phyloP scores from a whole-genome alignment of 164 flowering plant species.

The Saururus chinensis region DNA sequence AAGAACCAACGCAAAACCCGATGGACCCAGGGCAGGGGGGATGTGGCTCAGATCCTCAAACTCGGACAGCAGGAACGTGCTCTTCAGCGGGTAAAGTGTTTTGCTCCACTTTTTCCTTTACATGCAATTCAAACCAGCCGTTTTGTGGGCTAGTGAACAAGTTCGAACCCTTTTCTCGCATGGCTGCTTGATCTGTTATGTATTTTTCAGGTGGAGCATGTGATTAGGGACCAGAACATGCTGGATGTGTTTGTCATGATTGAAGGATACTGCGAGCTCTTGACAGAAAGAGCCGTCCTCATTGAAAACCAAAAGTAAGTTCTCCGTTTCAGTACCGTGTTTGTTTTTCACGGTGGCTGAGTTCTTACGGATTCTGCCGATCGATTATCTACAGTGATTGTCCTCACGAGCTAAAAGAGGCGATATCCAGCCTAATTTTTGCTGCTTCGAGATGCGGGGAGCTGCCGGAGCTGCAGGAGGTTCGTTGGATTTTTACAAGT shows the following conservation, averaged over 20 bases:
- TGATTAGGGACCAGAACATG: slow-evolving; percentile 69
- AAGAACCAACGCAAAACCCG: slow-evolving; percentile 61
- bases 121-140: not conserved
- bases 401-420: slow-evolving; percentile 75
- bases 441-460: slow-evolving; percentile 84
- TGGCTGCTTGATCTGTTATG: not conserved
- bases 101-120: slow-evolving; percentile 18
- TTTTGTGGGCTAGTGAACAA: no score
- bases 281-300: slow-evolving; percentile 26
- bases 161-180: not conserved
- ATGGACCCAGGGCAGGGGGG: slow-evolving; percentile 39
- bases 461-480: slow-evolving; percentile 74
- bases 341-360: not conserved
- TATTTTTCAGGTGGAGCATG: slow-evolving; percentile 45
- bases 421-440: slow-evolving; percentile 46
- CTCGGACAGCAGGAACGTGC: slow-evolving; percentile 61
- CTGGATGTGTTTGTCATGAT: slow-evolving; percentile 43
- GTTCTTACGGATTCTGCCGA: not conserved
- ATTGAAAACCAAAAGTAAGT: slow-evolving; percentile 29
- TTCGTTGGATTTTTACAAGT: slow-evolving; percentile 41
- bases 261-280: slow-evolving; percentile 42
- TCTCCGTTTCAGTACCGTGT: not conserved
- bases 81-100: slow-evolving; percentile 46
- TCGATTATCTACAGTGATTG: slow-evolving; percentile 36
- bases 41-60: slow-evolving; percentile 56